Evolutionary conservation across 306 rosid genomes (phyloP), one percentile per base, ranked within the genome.

Genomic region (Cicer arietinum): DNA sequence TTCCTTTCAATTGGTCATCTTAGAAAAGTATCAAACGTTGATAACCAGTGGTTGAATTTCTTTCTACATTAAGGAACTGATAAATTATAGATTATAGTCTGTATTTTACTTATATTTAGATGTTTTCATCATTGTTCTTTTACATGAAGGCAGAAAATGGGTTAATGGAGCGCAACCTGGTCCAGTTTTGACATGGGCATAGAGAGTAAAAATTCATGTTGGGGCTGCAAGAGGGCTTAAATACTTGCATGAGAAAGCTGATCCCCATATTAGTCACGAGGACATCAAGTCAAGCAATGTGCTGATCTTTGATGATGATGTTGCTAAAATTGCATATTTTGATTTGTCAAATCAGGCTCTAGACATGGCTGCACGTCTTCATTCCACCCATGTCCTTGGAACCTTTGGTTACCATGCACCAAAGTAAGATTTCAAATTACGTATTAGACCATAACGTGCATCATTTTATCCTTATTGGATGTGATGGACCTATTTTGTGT

Each of bases 331-430:
- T 82, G 96, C 97, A 0, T 97, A 93, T 77, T 93, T 93, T 78
- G 98, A 93, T 85, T 85, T 93, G 85, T 93, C 97, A 78, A 93
- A 93, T 67, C 98, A 93, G 80, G 98, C 98, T 84, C 97, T 97
- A 22, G 98, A 93, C 85, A 91, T 89, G 96, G 97, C 98, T 79
- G 96, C 98, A 7, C 16, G 16, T 14, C 16, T 14, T 14, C 16
- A 14, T 14, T 14, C 16, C 16, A 14, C 16, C 16, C 16, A 14
- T 14, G 16, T 14, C 16, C 16, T 14, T 14, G 16, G 16, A 14
- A 14, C 16, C 16, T 14, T 14, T 14, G 16, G 16, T 14, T 14
- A 14, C 16, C 16, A 14, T 14, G 16, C 16, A 14, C 16, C 16
- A 14, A 14, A 14, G 16, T 14, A 14, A 14, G 16, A 14, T 14